A percentile compares a stretch with the other conserved stretches of the same genome.
Conservation (phyloP, 306 rosid species). For the Corylus americana region DNA sequence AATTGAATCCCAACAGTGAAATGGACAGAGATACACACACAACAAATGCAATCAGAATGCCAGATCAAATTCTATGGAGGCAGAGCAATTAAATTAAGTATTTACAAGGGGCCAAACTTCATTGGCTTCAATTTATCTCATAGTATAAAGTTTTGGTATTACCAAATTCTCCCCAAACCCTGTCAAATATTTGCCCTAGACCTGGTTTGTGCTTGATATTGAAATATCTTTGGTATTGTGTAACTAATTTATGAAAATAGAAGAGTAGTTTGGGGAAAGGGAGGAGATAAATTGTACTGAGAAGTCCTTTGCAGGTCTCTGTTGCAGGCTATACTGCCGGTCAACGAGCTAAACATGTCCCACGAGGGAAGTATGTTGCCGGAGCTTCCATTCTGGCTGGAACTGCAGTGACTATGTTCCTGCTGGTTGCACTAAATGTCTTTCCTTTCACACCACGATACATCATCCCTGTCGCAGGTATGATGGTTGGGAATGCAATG, state of each 20-base stretch:
- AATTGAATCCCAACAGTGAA: background rate
- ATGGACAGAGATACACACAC: background rate
- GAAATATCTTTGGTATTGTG: background rate
- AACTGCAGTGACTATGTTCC: conserved; percentile 72
- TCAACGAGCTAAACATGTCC: conserved; percentile 85
- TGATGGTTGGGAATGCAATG: conserved; percentile 98
- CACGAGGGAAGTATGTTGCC: conserved; percentile 75
- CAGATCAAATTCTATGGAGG: background rate
- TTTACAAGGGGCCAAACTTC: background rate
- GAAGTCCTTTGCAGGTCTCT: conserved; percentile 47
- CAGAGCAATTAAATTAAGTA: background rate
- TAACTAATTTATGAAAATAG: too few relatives aligned
- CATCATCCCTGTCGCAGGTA: conserved; percentile 86
- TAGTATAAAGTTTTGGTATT: background rate
- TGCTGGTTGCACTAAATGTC: conserved; percentile 60
- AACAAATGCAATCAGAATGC: background rate
- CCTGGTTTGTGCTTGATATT: background rate
- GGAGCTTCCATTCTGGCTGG: conserved; percentile 82
- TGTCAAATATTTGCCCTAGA: background rate
- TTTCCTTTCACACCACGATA: conserved; percentile 95
- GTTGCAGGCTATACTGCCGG: conserved; percentile 95
- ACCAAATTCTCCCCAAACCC: background rate
- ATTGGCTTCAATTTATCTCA: background rate
- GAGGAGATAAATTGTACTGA: too few relatives aligned
- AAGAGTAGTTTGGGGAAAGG: too few relatives aligned